phyloP scores from a whole-genome alignment of 202 grass and related monocot genomes.

The Thinopyrum obtusiflorum region DNA sequence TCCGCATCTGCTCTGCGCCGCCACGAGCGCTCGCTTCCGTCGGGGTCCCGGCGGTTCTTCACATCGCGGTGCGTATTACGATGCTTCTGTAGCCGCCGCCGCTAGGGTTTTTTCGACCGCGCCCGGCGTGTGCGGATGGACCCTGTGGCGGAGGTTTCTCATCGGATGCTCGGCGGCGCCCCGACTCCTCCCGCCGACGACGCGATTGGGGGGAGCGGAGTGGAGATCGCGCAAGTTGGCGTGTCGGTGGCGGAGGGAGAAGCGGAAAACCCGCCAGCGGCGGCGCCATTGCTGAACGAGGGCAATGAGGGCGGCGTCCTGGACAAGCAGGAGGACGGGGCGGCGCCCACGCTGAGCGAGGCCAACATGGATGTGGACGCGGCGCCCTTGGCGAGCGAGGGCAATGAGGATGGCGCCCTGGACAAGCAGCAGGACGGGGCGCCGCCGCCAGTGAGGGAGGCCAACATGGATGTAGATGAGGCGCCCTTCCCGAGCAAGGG shows the following conservation, averaged over 20 bases:
- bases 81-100: not conserved
- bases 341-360: not conserved
- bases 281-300: not conserved
- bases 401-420: not conserved
- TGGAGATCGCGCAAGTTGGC: not conserved
- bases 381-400: not conserved
- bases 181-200: not conserved
- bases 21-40: not conserved
- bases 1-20: not conserved
- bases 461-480: not conserved
- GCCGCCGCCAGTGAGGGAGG: not conserved
- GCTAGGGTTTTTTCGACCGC: slow-evolving; percentile 34
- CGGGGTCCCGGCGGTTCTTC: not conserved
- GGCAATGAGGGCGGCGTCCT: not conserved
- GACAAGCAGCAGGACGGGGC: not conserved
- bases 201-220: not conserved
- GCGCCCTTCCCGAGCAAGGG: not conserved
- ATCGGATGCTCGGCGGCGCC: not conserved
- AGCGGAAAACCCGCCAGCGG: not conserved
- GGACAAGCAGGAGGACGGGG: not conserved
- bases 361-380: not conserved
- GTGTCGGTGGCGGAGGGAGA: not conserved
- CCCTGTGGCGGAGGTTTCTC: slow-evolving; percentile 13
- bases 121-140: not conserved
- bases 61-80: not conserved